Evolutionary conservation across 140 eudicot species (phyloP).

Genomic region (Stevia rebaudiana): DNA sequence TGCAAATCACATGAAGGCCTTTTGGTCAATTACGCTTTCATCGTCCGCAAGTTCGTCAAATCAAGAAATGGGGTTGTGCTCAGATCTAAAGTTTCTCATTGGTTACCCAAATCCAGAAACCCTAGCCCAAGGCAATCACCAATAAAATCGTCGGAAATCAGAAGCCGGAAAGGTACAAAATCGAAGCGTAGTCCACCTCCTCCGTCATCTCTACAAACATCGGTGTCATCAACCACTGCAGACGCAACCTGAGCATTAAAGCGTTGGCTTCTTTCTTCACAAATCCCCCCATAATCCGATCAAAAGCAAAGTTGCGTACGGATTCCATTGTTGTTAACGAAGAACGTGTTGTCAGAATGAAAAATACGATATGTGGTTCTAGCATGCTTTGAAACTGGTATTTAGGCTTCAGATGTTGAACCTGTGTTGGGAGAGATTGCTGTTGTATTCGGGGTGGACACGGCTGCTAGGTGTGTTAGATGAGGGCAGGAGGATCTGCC

Average conservation of each 20-base stretch:
- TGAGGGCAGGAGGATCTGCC: constrained; percentile 15
- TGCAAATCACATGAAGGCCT: too few species aligned
- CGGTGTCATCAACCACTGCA: constrained; percentile 24
- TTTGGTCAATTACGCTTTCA: too few species aligned
- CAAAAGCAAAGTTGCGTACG: constrained; percentile 27
- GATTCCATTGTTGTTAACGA: constrained; percentile 17
- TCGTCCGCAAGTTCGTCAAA: too few species aligned
- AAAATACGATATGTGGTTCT: constrained; percentile 25
- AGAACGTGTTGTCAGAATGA: constrained; percentile 23
- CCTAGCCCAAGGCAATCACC: constrained; percentile 20
- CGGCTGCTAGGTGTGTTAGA: constrained; percentile 15
- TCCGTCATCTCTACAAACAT: too few species aligned
- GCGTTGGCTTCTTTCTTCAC: constrained; percentile 30
- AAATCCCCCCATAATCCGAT: constrained; percentile 25
- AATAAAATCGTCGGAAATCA: constrained; percentile 24
- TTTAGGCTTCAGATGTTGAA: constrained; percentile 25
- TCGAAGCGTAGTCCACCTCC: constrained; percentile 22
- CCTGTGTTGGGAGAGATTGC: constrained; percentile 24
- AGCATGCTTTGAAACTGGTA: constrained; percentile 27
- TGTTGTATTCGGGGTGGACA: constrained; percentile 28
- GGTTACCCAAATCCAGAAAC: neutral
- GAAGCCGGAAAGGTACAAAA: constrained; percentile 22
- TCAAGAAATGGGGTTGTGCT: too few species aligned
- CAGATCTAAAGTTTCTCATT: too few species aligned
- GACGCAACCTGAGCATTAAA: constrained; percentile 19